Percentiles rank a stretch among this genome's conserved stretches.
These are phyloP conservation scores for Leccinum subtestaceum DNA, from an alignment of 768 basidiomycete genomes.

Conservation along the genomic window DNA sequence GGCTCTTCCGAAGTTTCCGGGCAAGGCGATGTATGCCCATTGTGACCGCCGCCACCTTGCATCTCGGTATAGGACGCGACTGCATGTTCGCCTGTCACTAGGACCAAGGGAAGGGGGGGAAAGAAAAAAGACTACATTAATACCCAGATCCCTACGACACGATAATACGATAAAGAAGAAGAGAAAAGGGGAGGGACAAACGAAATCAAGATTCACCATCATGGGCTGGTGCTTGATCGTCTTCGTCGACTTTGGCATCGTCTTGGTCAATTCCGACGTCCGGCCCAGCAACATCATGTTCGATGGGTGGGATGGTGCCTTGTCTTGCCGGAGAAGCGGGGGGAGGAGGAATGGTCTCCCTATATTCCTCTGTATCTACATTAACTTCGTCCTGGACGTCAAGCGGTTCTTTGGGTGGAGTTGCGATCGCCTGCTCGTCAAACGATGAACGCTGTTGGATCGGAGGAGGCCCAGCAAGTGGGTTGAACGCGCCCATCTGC, in stretches of 20 bases:
- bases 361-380: constrained; percentile 25
- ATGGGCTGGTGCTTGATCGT: constrained; percentile 16
- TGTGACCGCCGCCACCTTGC: constrained; percentile 8
- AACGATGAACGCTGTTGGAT: constrained; percentile 17
- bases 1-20: constrained; percentile 7
- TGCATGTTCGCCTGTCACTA: constrained; percentile 23
- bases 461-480: constrained; percentile 42
- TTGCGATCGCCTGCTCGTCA: constrained; percentile 4
- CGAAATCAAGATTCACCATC: constrained; percentile 46
- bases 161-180: constrained; percentile 22
- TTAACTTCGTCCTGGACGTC: constrained; percentile 25
- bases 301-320: constrained; percentile 7
- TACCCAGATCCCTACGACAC: constrained; percentile 26
- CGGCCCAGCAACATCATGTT: constrained; percentile 8
- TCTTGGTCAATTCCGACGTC: constrained; percentile 19
- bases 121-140: constrained; percentile 27
- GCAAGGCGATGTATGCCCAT: background rate
- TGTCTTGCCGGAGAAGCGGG: constrained; percentile 24
- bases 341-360: constrained; percentile 20
- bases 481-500: constrained; percentile 61
- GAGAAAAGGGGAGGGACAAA: background rate
- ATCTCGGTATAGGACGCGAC: constrained; percentile 14
- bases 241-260: constrained; percentile 12
- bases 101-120: constrained; percentile 1
- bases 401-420: constrained; percentile 3